Evolutionary conservation across 2,329 filamentous ascomycete species (phyloP).

Genomic region (Hirsutella thompsonii): DNA sequence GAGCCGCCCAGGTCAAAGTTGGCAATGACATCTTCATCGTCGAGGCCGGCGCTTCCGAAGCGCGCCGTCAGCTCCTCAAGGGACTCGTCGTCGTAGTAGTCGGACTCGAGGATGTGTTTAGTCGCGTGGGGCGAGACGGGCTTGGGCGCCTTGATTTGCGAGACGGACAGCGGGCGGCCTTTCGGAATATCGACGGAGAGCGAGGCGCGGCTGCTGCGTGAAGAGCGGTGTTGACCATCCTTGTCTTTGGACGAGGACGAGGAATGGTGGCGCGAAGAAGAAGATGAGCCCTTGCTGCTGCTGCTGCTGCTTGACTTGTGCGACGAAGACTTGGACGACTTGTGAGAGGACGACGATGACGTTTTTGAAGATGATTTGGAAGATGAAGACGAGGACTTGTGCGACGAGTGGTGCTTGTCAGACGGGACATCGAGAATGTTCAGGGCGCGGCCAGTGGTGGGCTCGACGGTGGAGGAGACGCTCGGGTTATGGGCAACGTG

Average conservation of each 20-base stretch:
- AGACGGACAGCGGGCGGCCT: conserved; percentile 76
- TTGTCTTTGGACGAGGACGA: too few species aligned
- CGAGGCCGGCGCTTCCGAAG: conserved; percentile 51
- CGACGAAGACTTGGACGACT: conserved; percentile 6
- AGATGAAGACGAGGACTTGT: conserved; percentile 25
- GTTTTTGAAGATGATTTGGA: conserved; percentile 6
- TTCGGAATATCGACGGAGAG: conserved; percentile 62
- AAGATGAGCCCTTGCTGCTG: conserved; percentile 18
- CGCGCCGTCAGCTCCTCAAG: conserved; percentile 70
- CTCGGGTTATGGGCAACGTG: conserved; percentile 94
- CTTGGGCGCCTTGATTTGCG: conserved; percentile 83
- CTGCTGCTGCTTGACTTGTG: conserved; percentile 10
- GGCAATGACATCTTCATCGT: conserved; percentile 41
- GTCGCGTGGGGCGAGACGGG: conserved; percentile 80
- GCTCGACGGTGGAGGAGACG: conserved; percentile 79
- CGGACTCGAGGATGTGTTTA: conserved; percentile 70
- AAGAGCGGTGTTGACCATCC: too few species aligned
- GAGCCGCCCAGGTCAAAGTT: conserved; percentile 32
- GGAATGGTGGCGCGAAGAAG: conserved; percentile 24
- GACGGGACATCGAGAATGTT: conserved; percentile 91
- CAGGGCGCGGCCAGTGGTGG: conserved; percentile 89
- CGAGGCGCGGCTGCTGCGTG: conserved; percentile 32
- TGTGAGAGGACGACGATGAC: conserved; percentile 19
- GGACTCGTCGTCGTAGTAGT: conserved; percentile 60
- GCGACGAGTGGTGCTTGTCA: conserved; percentile 13